These are phyloP conservation scores for Phytophthora multivora DNA, from an alignment of 352 stramenopile genomes.

Conservation along the genomic window DNA sequence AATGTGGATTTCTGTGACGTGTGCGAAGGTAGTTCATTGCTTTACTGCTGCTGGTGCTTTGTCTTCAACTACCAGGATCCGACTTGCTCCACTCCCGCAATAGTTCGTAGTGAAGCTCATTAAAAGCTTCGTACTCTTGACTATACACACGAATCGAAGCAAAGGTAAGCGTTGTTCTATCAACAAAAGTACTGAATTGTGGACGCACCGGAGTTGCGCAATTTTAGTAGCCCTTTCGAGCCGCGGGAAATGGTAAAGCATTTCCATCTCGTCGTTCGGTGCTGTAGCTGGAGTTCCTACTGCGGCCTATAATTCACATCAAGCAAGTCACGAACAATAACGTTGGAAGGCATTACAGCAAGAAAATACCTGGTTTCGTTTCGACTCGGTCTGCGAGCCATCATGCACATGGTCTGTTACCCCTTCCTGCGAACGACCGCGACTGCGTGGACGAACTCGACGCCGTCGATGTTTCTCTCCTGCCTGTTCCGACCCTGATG, in stretches of 20 bases:
- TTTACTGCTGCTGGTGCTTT: neutral
- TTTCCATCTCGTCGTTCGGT: conserved; percentile 8
- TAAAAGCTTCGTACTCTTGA: conserved; percentile 55
- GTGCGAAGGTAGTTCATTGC: no score
- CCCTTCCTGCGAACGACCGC: conserved; percentile 13
- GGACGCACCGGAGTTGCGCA: conserved; percentile 32
- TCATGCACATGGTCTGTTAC: neutral
- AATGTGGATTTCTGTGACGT: no score
- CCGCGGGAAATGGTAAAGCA: conserved; percentile 27
- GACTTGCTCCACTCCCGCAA: conserved; percentile 55
- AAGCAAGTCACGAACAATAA: conserved; percentile 10
- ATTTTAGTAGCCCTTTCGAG: conserved; percentile 38
- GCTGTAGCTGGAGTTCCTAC: neutral
- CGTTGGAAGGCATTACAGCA: neutral
- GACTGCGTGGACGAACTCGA: conserved; percentile 16
- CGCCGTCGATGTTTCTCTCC: conserved; percentile 12
- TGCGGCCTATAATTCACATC: conserved; percentile 8
- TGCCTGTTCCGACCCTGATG: conserved; percentile 1
- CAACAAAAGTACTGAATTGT: neutral
- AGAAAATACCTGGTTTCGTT: conserved; percentile 21
- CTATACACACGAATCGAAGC: conserved; percentile 17
- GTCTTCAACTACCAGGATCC: conserved; percentile 21
- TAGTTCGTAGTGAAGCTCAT: conserved; percentile 47
- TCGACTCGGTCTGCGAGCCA: neutral
- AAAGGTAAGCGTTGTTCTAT: neutral